phyloP scores from a whole-genome alignment of 371 early-diverging fungal species.

The Haplosporangium sp. region DNA sequence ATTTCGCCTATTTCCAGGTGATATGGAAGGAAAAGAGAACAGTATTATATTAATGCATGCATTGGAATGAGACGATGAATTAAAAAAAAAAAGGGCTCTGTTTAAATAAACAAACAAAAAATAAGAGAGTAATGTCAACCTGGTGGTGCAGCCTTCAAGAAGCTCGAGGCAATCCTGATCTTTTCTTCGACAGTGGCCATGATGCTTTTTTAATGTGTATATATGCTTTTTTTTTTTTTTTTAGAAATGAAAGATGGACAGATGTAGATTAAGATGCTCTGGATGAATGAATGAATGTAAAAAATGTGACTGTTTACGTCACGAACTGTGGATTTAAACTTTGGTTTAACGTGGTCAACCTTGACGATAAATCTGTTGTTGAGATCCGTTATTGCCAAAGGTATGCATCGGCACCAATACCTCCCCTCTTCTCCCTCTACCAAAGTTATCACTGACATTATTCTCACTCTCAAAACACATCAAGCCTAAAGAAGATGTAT shows the following conservation, averaged over 20 bases:
- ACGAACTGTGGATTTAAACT: background rate
- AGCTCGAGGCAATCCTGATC: slow-evolving; percentile 83
- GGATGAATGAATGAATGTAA: too few relatives aligned
- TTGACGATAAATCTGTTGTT: too few relatives aligned
- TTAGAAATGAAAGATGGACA: too few relatives aligned
- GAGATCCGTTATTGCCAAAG: background rate
- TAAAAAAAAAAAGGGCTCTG: background rate
- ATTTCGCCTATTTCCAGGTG: slow-evolving; percentile 69
- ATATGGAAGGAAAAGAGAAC: background rate
- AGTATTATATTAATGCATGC: background rate
- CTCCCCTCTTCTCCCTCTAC: background rate
- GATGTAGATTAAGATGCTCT: too few relatives aligned
- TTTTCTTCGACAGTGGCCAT: slow-evolving; percentile 67
- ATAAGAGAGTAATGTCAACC: slow-evolving; percentile 59
- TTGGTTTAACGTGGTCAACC: too few relatives aligned
- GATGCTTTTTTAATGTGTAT: too few relatives aligned
- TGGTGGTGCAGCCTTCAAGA: slow-evolving; percentile 91
- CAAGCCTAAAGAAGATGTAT: background rate
- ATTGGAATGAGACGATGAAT: background rate
- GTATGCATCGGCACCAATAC: background rate
- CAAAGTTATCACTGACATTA: background rate
- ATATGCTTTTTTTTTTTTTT: too few relatives aligned
- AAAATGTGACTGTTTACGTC: slow-evolving; percentile 8
- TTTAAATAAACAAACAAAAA: background rate
- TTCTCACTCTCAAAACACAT: background rate